Percentiles rank a stretch among this genome's conserved stretches.
Evolutionary conservation across 2,329 filamentous ascomycete genomes (phyloP).

Genomic region (Claviceps sp.): DNA sequence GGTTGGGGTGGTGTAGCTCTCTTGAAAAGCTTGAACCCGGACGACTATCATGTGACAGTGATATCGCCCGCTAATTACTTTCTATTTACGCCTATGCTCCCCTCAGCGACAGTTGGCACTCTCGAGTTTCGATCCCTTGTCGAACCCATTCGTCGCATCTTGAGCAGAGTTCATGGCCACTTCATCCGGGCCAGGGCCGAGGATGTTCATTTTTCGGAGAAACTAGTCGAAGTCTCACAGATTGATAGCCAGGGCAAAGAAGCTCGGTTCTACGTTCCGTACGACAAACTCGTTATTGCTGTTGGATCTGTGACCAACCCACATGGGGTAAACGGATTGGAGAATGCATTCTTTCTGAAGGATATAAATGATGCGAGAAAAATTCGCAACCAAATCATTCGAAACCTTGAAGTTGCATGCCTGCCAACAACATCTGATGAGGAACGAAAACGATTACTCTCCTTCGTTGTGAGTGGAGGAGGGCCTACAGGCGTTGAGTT

Average conservation of each 20-base stretch:
- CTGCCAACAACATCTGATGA: slow-evolving; percentile 85
- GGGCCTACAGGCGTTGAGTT: slow-evolving; percentile 97
- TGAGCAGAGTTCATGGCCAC: slow-evolving; percentile 66
- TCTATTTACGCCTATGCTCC: slow-evolving; percentile 94
- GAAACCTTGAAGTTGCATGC: slow-evolving; percentile 81
- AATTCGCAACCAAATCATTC: slow-evolving; percentile 78
- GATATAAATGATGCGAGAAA: slow-evolving; percentile 82
- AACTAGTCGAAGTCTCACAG: slow-evolving; percentile 78
- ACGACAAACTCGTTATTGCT: slow-evolving; percentile 88
- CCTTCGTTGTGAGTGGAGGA: slow-evolving; percentile 91
- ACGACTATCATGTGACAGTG: slow-evolving; percentile 91
- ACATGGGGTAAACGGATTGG: slow-evolving; percentile 87
- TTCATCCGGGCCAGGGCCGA: slow-evolving; percentile 81
- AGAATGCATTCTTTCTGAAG: slow-evolving; percentile 91
- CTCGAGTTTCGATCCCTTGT: slow-evolving; percentile 82
- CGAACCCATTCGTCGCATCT: slow-evolving; percentile 79
- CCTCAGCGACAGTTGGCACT: slow-evolving; percentile 91
- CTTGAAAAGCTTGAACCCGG: slow-evolving; percentile 76
- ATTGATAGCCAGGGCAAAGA: slow-evolving; percentile 57
- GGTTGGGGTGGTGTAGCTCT: slow-evolving; percentile 92
- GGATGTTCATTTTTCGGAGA: slow-evolving; percentile 82
- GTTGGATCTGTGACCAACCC: slow-evolving; percentile 89
- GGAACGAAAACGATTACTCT: slow-evolving; percentile 74
- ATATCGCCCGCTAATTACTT: slow-evolving; percentile 95
- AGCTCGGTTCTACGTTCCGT: slow-evolving; percentile 80